Evolutionary conservation across 2,329 filamentous ascomycete species (phyloP), one percentile per base, ranked within the genome.

Genomic region (Pseudogymnoascus sp.): DNA sequence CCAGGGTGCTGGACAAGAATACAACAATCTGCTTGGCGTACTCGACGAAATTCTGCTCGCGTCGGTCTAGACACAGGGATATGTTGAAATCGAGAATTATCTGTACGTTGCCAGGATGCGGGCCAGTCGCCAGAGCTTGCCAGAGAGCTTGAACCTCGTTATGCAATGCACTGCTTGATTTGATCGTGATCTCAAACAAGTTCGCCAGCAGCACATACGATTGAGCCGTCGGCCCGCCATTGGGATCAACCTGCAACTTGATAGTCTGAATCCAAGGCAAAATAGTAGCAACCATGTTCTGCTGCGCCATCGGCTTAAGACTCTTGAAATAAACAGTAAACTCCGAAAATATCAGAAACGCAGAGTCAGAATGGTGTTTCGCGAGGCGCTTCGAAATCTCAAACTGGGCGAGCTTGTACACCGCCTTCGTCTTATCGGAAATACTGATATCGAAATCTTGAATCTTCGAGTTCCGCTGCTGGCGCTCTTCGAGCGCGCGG

Each of bases 381-480:
- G 92, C 89, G 38, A 99, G 81, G 18, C 92, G 83, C 69, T 93
- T 92, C 0, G 94, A 97, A 20, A 96, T 95, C 71, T 97, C 93
- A 66, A 97, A 97, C 71, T 99, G 94, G 0, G 95, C 94, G 47
- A 95, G 80, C 75, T 99, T 99, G 76, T 97, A 99, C 2, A 99
- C 93, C 0, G 93, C 92, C 66, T 96, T 96, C 0, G 95, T 99
- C 75, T 97, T 97, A 75, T 99, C 95, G 0, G 93, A 95, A 62
- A 99, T 94, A 72, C 92, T 97, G 69, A 99, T 97, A 70, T 99
- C 94, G 63, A 97, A 95, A 72, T 99, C 94, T 71, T 96, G 91
- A 6, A 99, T 86, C 70, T 95, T 95, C 1, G 93, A 96, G 65
- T 86, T 94, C 66, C 89, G 88, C 65, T 87, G 84, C 66, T 94